Percentiles rank a stretch among this genome's conserved stretches.
Conservation (phyloP, 768 basidiomycete species). For the Psilocybe cubensis region DNA sequence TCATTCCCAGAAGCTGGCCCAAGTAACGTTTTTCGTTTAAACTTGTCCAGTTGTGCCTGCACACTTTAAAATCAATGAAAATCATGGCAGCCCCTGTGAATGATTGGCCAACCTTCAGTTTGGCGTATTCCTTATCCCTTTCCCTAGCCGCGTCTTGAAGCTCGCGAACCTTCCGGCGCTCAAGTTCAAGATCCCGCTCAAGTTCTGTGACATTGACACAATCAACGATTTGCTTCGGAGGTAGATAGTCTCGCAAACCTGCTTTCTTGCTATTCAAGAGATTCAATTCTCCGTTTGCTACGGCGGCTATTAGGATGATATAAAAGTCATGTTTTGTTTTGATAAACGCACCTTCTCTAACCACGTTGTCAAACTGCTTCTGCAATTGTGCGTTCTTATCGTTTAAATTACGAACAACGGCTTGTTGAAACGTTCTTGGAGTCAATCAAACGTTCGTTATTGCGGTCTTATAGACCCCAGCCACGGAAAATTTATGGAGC, state of each 20-base stretch:
- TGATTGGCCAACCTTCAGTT: conserved; percentile 66
- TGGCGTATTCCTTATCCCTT: conserved; percentile 86
- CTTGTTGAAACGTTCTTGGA: conserved; percentile 79
- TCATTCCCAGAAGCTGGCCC: conserved; percentile 33
- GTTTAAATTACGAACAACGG: conserved; percentile 77
- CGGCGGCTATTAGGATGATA: not conserved
- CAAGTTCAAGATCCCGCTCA: conserved; percentile 80
- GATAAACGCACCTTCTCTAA: conserved; percentile 69
- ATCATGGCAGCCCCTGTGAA: not conserved
- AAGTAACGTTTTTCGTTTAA: conserved; percentile 81
- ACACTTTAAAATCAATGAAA: not conserved
- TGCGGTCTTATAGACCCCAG: conserved; percentile 2
- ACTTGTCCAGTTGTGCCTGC: conserved; percentile 78
- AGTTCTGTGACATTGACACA: conserved; percentile 49
- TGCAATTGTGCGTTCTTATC: conserved; percentile 84
- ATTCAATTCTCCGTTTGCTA: conserved; percentile 79
- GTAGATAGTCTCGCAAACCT: conserved; percentile 40
- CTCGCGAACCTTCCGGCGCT: conserved; percentile 74
- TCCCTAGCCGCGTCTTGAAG: conserved; percentile 76
- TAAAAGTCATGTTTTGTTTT: not conserved
- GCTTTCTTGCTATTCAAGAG: conserved; percentile 70
- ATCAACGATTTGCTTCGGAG: not conserved
- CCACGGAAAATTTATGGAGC: not conserved
- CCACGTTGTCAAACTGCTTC: conserved; percentile 84
- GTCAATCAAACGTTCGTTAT: conserved; percentile 15